Percentiles rank a stretch among this genome's conserved stretches.
Evolutionary conservation across 768 basidiomycete genomes (phyloP).

Genomic region (Boletellus ananas): DNA sequence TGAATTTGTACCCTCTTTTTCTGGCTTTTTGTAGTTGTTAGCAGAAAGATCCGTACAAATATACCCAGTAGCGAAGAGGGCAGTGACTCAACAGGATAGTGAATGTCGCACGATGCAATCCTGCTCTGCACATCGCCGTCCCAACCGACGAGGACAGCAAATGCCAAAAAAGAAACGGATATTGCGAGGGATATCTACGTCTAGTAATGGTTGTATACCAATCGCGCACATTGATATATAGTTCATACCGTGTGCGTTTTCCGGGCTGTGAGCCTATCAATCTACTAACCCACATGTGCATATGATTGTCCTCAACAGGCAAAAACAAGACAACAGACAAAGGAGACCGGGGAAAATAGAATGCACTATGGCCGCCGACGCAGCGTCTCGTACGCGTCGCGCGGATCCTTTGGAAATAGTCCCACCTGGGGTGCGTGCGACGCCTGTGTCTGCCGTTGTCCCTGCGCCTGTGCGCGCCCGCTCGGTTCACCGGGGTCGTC

Average conservation of each 20-base stretch:
- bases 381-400: constrained; percentile 6
- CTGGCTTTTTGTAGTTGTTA: too few species aligned
- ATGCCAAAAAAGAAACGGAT: not conserved
- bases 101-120: too few species aligned
- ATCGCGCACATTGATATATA: not conserved
- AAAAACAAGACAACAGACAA: not conserved
- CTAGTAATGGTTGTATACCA: not conserved
- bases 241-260: too few species aligned
- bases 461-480: not conserved
- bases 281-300: too few species aligned
- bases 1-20: too few species aligned
- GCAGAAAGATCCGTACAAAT: too few species aligned
- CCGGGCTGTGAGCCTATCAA: too few species aligned
- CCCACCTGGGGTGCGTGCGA: not conserved
- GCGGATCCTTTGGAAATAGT: not conserved
- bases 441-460: not conserved
- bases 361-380: constrained; percentile 7
- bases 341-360: not conserved
- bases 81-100: too few species aligned
- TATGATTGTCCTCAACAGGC: not conserved
- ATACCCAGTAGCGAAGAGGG: too few species aligned
- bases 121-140: too few species aligned
- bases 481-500: constrained; percentile 17
- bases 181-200: not conserved
- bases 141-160: not conserved